Percentiles rank a stretch among this genome's conserved stretches.
Conservation (phyloP, 2,329 filamentous ascomycete genomes). For the Macroventuria anomochaeta region DNA sequence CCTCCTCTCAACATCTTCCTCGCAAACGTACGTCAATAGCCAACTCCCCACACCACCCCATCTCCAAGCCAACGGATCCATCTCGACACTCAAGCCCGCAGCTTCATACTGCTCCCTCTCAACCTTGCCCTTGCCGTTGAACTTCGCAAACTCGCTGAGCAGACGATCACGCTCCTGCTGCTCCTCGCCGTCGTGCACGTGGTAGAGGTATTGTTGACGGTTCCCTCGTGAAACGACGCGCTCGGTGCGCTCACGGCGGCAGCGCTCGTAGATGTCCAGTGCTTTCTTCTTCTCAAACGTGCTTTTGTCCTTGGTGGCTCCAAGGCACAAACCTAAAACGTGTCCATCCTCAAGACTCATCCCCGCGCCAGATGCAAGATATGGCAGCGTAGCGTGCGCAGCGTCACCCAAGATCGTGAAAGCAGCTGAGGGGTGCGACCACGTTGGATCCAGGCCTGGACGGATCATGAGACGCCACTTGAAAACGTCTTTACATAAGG, state of each 20-base stretch:
- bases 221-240: slow-evolving; percentile 66
- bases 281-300: slow-evolving; percentile 48
- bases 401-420: slow-evolving; percentile 69
- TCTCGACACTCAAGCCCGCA: slow-evolving; percentile 31
- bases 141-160: slow-evolving; percentile 35
- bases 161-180: slow-evolving; percentile 60
- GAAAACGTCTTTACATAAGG: slow-evolving; percentile 63
- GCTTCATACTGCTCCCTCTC: slow-evolving; percentile 25
- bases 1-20: slow-evolving; percentile 40
- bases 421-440: slow-evolving; percentile 62
- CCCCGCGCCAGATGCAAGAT: slow-evolving; percentile 64
- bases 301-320: slow-evolving; percentile 51
- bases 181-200: slow-evolving; percentile 64
- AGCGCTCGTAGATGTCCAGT: slow-evolving; percentile 61
- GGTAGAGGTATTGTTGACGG: slow-evolving; percentile 67
- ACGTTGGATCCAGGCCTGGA: slow-evolving; percentile 59
- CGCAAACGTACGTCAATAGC: slow-evolving; percentile 46
- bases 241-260: slow-evolving; percentile 64
- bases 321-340: slow-evolving; percentile 63
- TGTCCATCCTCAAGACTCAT: slow-evolving; percentile 68
- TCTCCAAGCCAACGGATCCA: slow-evolving; percentile 48
- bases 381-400: slow-evolving; percentile 69
- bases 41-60: slow-evolving; percentile 46
- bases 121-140: slow-evolving; percentile 37
- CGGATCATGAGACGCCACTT: slow-evolving; percentile 69